phyloP scores from a whole-genome alignment of 768 basidiomycete species.

The Tylopilus vinaceipallidus region DNA sequence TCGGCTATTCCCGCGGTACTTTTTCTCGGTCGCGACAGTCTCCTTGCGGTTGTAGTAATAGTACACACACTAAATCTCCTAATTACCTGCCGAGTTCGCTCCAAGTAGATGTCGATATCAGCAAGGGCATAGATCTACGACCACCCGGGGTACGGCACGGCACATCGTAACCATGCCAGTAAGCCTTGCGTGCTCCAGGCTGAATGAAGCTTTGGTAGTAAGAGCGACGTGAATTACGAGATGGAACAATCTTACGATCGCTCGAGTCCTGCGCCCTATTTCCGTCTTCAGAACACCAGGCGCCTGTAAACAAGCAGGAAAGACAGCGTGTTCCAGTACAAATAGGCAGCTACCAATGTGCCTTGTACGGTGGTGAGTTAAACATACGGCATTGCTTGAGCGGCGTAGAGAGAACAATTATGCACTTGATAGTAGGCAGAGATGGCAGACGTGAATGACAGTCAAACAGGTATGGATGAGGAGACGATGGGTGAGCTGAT shows the following conservation, averaged over 20 bases:
- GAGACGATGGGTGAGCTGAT: conserved; percentile 28
- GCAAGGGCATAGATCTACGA: too few relatives aligned
- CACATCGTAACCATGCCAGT: not conserved
- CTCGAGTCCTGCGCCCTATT: not conserved
- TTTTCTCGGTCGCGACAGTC: not conserved
- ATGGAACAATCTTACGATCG: conserved; percentile 13
- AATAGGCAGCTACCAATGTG: conserved; percentile 13
- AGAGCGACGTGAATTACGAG: conserved; percentile 1
- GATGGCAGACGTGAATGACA: conserved; percentile 21
- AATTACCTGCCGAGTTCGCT: conserved; percentile 1
- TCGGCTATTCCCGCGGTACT: conserved; percentile 1
- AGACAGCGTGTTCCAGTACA: conserved; percentile 23
- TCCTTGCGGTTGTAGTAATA: conserved; percentile 10
- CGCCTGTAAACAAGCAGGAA: conserved; percentile 9
- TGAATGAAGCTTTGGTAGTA: not conserved
- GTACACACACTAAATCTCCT: conserved; percentile 12
- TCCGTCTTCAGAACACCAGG: conserved; percentile 14
- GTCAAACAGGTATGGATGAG: conserved; percentile 30
- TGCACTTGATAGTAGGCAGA: conserved; percentile 30
- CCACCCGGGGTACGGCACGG: too few relatives aligned
- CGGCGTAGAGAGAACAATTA: conserved; percentile 24
- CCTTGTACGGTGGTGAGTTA: conserved; percentile 19
- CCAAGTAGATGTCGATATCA: conserved; percentile 7
- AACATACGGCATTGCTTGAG: conserved; percentile 33
- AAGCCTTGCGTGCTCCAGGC: not conserved